phyloP scores from a whole-genome alignment of 1,139 yeast species.

The Candida sp. region DNA sequence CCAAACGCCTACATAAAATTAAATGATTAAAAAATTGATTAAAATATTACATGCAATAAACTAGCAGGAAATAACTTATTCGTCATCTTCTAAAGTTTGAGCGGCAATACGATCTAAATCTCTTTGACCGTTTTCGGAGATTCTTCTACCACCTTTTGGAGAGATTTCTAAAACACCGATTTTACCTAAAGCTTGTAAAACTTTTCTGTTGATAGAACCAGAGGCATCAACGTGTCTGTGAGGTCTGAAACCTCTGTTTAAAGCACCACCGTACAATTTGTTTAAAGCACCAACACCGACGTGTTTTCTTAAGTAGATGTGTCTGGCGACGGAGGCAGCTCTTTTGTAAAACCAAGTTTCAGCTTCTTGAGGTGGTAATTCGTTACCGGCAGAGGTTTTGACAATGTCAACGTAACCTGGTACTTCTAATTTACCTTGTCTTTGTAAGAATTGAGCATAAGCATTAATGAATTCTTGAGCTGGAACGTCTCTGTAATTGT shows the following conservation, averaged over 20 bases:
- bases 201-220: constrained; percentile 99
- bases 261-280: constrained; percentile 99
- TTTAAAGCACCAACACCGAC: constrained; percentile 99
- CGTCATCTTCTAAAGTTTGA: constrained; percentile 95
- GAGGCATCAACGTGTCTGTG: constrained; percentile 99
- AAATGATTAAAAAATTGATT: constrained; percentile 1
- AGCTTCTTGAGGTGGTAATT: constrained; percentile 99
- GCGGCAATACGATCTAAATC: constrained; percentile 99
- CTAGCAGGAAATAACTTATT: constrained; percentile 32
- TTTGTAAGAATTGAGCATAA: constrained; percentile 99
- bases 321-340: constrained; percentile 99
- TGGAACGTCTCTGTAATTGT: constrained; percentile 89
- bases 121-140: constrained; percentile 99
- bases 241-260: constrained; percentile 99
- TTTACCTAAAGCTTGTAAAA: constrained; percentile 97
- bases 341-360: constrained; percentile 99
- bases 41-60: constrained; percentile 3
- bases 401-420: constrained; percentile 99
- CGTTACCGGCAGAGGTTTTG: constrained; percentile 99
- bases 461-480: constrained; percentile 99
- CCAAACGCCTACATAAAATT: constrained; percentile 3
- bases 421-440: constrained; percentile 99
- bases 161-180: constrained; percentile 96
- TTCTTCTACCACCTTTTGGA: constrained; percentile 99
- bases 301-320: constrained; percentile 99